These are phyloP conservation scores for Boletellus ananiceps DNA, from an alignment of 768 basidiomycete genomes.

Conservation along the genomic window DNA sequence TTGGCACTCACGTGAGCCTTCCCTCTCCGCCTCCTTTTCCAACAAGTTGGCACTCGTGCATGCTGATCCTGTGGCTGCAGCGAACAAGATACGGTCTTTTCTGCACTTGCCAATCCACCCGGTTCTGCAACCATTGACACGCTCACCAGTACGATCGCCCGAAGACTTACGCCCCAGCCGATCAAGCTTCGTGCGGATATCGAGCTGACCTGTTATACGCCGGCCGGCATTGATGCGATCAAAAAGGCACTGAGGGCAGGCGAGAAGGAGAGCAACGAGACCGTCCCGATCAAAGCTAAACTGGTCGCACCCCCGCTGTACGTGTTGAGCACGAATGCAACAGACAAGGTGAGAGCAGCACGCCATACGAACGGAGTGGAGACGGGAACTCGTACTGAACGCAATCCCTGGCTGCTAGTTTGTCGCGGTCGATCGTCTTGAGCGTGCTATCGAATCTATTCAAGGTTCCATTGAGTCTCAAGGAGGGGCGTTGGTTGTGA, in stretches of 20 bases:
- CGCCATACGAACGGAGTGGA: neutral
- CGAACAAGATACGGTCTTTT: conserved; percentile 78
- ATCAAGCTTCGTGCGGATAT: conserved; percentile 99
- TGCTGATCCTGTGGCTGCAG: conserved; percentile 29
- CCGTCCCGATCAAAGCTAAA: conserved; percentile 95
- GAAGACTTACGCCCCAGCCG: conserved; percentile 94
- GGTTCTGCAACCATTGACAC: conserved; percentile 54
- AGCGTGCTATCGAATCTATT: conserved; percentile 90
- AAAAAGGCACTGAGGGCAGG: conserved; percentile 87
- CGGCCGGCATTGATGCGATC: conserved; percentile 95
- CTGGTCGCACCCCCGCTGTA: conserved; percentile 95
- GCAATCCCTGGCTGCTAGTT: conserved; percentile 39
- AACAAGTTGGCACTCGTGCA: conserved; percentile 25
- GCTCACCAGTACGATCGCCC: conserved; percentile 81
- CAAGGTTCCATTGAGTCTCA: conserved; percentile 77
- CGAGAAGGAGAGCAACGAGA: conserved; percentile 80
- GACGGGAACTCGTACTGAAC: neutral
- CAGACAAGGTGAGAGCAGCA: conserved; percentile 69
- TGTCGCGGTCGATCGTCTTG: conserved; percentile 88
- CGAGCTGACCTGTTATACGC: conserved; percentile 94
- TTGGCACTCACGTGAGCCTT: conserved; percentile 79
- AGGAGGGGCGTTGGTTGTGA: conserved; percentile 84
- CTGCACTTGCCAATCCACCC: conserved; percentile 56
- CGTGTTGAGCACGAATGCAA: conserved; percentile 92
- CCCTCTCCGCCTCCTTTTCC: neutral